These are phyloP conservation scores for Exophiala lecanii-corni DNA, from an alignment of 2,329 filamentous ascomycete genomes.

Conservation along the genomic window DNA sequence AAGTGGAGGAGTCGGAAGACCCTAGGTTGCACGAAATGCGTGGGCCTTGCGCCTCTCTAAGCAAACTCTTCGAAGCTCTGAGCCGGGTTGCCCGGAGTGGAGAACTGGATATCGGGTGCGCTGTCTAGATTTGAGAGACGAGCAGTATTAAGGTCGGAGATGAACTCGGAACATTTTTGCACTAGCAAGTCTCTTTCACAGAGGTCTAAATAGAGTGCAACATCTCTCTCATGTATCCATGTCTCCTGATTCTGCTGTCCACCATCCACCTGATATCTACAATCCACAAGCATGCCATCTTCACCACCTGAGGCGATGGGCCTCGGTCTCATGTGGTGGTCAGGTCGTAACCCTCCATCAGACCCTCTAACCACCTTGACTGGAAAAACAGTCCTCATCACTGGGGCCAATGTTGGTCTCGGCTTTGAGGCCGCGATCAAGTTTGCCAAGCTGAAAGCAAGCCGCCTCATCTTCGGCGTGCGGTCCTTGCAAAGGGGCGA, in stretches of 20 bases:
- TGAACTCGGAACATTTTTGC: too few relatives aligned
- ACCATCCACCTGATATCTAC: too few relatives aligned
- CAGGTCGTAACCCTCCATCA: constrained; percentile 12
- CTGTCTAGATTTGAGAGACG: too few relatives aligned
- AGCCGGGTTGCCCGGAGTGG: constrained; percentile 1
- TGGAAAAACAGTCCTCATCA: constrained; percentile 17
- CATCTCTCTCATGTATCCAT: too few relatives aligned
- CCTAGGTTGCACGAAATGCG: constrained; percentile 8
- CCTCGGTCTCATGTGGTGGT: constrained; percentile 15
- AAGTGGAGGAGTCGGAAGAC: constrained; percentile 7
- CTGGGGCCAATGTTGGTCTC: constrained; percentile 32
- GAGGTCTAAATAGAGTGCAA: too few relatives aligned
- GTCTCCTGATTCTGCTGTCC: too few relatives aligned
- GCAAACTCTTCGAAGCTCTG: constrained; percentile 1
- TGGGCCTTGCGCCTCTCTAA: constrained; percentile 4
- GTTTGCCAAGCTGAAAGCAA: constrained; percentile 36
- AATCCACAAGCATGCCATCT: neutral
- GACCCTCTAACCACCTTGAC: constrained; percentile 12
- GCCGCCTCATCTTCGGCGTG: constrained; percentile 42
- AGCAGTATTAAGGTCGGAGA: too few relatives aligned
- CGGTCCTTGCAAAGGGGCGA: constrained; percentile 37
- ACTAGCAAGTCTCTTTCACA: too few relatives aligned
- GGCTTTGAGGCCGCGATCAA: constrained; percentile 42
- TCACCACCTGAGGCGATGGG: constrained; percentile 3
- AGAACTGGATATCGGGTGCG: too few relatives aligned